Percentiles rank a stretch among this genome's conserved stretches.
These are phyloP conservation scores for Ophiostoma triangulosporum DNA, from an alignment of 2,329 filamentous ascomycete genomes.

Conservation along the genomic window DNA sequence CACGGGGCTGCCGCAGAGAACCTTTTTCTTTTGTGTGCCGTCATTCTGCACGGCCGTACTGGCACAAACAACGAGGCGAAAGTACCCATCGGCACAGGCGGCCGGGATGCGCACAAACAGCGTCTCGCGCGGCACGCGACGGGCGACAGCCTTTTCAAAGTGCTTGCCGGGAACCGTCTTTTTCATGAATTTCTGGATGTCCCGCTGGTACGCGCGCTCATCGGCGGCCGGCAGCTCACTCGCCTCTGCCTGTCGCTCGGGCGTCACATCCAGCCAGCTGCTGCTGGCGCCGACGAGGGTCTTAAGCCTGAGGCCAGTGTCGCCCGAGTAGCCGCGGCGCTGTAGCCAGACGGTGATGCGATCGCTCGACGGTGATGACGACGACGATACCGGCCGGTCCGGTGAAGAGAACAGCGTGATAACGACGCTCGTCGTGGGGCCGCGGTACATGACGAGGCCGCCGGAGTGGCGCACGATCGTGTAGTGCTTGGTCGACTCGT, in stretches of 20 bases:
- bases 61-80: conserved; percentile 49
- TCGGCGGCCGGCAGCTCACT: conserved; percentile 40
- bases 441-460: conserved; percentile 52
- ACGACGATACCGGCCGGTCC: conserved; percentile 26
- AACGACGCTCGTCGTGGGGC: conserved; percentile 47
- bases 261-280: conserved; percentile 57
- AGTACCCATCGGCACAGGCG: conserved; percentile 51
- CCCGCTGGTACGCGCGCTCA: conserved; percentile 54
- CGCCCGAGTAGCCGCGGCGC: conserved; percentile 53
- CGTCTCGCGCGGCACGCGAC: conserved; percentile 43
- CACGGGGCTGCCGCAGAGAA: conserved; percentile 51
- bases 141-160: conserved; percentile 29
- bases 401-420: conserved; percentile 47
- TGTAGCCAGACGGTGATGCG: conserved; percentile 51
- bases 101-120: conserved; percentile 51
- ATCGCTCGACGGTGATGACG: conserved; percentile 26
- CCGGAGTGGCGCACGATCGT: conserved; percentile 54
- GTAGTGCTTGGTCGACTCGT: conserved; percentile 51
- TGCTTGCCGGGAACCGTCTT: conserved; percentile 27
- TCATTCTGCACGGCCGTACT: conserved; percentile 1
- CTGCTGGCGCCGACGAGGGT: conserved; percentile 44
- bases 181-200: conserved; percentile 49
- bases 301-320: conserved; percentile 53
- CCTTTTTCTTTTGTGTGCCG: conserved; percentile 31
- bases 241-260: conserved; percentile 32